These are phyloP conservation scores for Aspergillus hortae DNA, from an alignment of 2,329 filamentous ascomycete species.

Conservation along the genomic window DNA sequence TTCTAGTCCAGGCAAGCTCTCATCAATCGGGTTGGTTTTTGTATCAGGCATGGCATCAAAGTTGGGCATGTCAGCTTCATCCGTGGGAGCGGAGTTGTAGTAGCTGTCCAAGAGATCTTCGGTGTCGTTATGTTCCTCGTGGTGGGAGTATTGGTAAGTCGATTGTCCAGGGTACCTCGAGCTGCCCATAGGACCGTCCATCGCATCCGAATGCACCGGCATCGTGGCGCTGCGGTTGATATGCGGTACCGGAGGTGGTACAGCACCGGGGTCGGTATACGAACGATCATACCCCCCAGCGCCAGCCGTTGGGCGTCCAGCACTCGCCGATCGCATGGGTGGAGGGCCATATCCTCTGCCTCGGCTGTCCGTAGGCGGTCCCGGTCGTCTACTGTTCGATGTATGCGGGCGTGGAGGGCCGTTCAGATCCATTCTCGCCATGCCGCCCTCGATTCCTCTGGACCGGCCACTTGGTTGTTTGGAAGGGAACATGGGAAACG, in stretches of 20 bases:
- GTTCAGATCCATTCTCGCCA: conserved; percentile 39
- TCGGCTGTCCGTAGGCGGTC: conserved; percentile 17
- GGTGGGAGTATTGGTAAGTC: conserved; percentile 26
- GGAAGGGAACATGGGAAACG: conserved; percentile 44
- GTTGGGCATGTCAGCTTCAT: conserved; percentile 60
- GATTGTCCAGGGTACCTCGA: conserved; percentile 35
- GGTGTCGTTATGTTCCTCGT: conserved; percentile 22
- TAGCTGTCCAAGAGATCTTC: conserved; percentile 49
- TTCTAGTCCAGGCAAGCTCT: conserved; percentile 33
- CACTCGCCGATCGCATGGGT: conserved; percentile 26
- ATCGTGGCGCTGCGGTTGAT: conserved; percentile 37
- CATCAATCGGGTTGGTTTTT: conserved; percentile 26
- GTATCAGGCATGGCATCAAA: conserved; percentile 54
- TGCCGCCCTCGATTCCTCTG: conserved; percentile 33
- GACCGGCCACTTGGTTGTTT: conserved; percentile 33
- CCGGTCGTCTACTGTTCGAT: conserved; percentile 33
- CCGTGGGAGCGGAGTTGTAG: conserved; percentile 47
- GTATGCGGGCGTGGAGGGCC: conserved; percentile 37
- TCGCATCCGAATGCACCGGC: conserved; percentile 22
- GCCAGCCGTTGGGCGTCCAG: conserved; percentile 17
- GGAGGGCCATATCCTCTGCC: conserved; percentile 22
- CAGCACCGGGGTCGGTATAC: conserved; percentile 24
- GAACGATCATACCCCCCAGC: conserved; percentile 17
- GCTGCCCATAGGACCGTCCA: conserved; percentile 9
- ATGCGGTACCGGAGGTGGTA: conserved; percentile 27